Evolutionary conservation across 2,329 filamentous ascomycete species (phyloP), one percentile per base, ranked within the genome.

Genomic region (Colletotrichum sp.): DNA sequence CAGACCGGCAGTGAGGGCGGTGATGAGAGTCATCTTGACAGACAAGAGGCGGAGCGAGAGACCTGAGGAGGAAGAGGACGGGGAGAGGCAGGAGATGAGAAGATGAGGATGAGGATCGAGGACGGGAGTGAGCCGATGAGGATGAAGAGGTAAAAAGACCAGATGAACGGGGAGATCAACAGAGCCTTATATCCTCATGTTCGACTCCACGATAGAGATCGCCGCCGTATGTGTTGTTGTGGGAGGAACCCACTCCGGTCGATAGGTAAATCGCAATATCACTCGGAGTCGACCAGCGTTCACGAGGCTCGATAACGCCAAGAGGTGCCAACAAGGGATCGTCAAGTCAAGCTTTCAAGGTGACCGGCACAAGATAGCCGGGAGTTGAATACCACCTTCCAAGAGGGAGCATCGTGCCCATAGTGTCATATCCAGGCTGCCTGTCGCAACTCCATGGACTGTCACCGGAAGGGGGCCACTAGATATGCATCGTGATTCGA

Each of bases 331-430:
- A 61, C 26, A 61, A n/a, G 32, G 58, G 30, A 36, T 36, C n/a
- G 15, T 60, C 24, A 71, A 30, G 38, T 66, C 52, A 66, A 21
- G 56, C 38, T 43, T 21, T 56, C 58, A 56, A 60, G 58, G 28
- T 73, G 56, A 34, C 58, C 70, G 73, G 73, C 73, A 76, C 48
- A 21, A 52, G 70, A 64, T 69, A 65, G 48, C 70, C 73, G 70
- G 56, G 26, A 58, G 36, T n/a, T 26, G 26, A 24, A 73, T 76
- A 76, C 73, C 73, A 76, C 73, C 73, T 76, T 73, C 73, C 73
- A 69, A 76, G 70, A 76, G 70, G 24, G 73, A 76, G 30, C 58
- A 76, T 73, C 21, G 70, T 60, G 73, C 67, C 64, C 56, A 70
- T 70, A 34, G 26, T 62, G 56, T 18, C 28, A 73, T 76, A 38